These are phyloP conservation scores for Globisporangium spiculum DNA, from an alignment of 352 stramenopile genomes.

Conservation along the genomic window DNA sequence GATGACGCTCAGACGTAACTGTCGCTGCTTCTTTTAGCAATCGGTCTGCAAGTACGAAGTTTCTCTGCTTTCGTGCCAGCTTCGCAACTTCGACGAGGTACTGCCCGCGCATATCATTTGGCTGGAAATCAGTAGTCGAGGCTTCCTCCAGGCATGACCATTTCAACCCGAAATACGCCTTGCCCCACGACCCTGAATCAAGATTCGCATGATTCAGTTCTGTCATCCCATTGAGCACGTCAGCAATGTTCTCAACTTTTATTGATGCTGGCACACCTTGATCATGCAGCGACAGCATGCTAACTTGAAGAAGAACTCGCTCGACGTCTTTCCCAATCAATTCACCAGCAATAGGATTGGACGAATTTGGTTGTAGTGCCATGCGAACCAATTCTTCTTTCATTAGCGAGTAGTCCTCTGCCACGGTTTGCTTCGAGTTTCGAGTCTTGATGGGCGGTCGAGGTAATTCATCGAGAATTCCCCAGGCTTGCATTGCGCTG, in stretches of 20 bases:
- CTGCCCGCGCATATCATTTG: neutral
- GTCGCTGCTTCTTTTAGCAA: slow-evolving; percentile 30
- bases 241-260: neutral
- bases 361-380: slow-evolving; percentile 29
- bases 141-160: neutral
- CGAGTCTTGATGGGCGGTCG: neutral
- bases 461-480: slow-evolving; percentile 16
- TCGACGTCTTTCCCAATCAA: slow-evolving; percentile 36
- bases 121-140: neutral
- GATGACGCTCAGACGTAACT: neutral
- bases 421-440: neutral
- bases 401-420: slow-evolving; percentile 14
- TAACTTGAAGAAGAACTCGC: slow-evolving; percentile 23
- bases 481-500: slow-evolving; percentile 29
- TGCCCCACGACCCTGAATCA: slow-evolving; percentile 39
- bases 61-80: slow-evolving; percentile 55
- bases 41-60: slow-evolving; percentile 33
- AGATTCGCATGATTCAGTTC: slow-evolving; percentile 28
- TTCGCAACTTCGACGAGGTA: slow-evolving; percentile 34
- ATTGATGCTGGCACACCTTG: neutral
- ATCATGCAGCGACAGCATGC: neutral
- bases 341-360: slow-evolving; percentile 35
- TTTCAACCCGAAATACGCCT: slow-evolving; percentile 15
- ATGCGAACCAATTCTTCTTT: slow-evolving; percentile 24
- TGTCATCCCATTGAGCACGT: neutral